Percentiles rank a stretch among this genome's conserved stretches.
These are phyloP conservation scores for Mucor piriformis DNA, from an alignment of 371 early-diverging fungal genomes.

Conservation along the genomic window DNA sequence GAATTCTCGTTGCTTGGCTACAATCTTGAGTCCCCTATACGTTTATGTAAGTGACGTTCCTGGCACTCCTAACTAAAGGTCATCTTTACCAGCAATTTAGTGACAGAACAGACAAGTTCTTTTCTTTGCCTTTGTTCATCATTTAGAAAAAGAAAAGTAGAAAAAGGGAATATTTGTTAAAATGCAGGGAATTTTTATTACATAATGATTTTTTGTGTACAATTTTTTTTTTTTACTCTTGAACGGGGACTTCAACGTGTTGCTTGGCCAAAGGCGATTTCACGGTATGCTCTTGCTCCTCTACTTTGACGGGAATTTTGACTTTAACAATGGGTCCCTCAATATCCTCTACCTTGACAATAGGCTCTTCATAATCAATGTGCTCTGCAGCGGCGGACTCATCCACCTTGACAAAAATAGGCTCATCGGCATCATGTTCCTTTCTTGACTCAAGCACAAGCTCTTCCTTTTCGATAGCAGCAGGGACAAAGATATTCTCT, in stretches of 20 bases:
- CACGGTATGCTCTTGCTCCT: neutral
- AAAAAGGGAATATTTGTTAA: neutral
- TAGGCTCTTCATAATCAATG: neutral
- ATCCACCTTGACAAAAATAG: neutral
- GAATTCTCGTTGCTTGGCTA: slow-evolving; percentile 50
- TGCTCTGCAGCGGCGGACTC: neutral
- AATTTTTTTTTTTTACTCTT: neutral
- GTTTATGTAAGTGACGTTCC: neutral
- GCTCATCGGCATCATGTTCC: neutral
- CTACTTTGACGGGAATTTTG: neutral
- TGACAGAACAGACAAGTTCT: slow-evolving; percentile 47
- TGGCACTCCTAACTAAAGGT: neutral
- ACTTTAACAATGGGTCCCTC: neutral
- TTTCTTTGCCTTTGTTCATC: neutral
- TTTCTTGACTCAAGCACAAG: neutral
- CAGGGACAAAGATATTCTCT: neutral
- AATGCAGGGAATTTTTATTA: neutral
- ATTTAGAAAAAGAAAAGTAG: neutral
- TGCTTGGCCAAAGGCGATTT: neutral
- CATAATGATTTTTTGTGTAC: too few species aligned
- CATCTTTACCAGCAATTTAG: slow-evolving; percentile 60
- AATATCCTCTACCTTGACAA: neutral
- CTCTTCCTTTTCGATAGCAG: neutral
- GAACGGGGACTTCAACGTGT: too few species aligned
- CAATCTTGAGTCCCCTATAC: slow-evolving; percentile 58